Conservation (phyloP, 75 land plant genomes). For the Picea glauca region DNA sequence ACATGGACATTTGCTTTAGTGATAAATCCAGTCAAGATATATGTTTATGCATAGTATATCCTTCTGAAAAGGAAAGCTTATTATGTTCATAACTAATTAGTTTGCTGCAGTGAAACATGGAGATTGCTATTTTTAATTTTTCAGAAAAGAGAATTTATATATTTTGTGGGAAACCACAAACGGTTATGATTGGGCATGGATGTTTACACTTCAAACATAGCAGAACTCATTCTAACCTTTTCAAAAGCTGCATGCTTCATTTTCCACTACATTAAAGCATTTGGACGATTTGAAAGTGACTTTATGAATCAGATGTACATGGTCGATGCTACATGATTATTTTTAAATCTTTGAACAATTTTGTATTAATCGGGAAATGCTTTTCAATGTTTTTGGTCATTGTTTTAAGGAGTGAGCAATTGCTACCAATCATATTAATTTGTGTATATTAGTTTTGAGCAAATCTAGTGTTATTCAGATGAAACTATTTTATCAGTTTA, state of each 20-base stretch:
- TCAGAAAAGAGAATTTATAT: no score
- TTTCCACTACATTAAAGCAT: neutral
- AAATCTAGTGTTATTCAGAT: neutral
- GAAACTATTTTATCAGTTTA: neutral
- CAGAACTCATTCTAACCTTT: neutral
- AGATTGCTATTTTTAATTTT: no score
- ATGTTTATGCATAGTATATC: no score
- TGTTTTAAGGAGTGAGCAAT: neutral
- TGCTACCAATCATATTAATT: neutral
- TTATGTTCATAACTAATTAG: no score
- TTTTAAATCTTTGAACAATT: neutral
- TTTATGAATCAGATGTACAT: neutral
- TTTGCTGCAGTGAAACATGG: no score
- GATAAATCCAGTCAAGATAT: no score
- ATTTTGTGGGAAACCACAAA: neutral
- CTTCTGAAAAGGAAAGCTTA: no score
- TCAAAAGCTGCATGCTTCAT: neutral
- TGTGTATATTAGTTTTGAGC: neutral
- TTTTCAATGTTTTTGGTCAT: neutral
- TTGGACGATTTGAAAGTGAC: neutral
- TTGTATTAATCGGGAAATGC: neutral
- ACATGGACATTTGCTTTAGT: no score
- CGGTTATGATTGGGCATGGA: neutral
- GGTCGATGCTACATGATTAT: neutral
- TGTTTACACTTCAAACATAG: neutral